Percentiles rank a stretch among this genome's conserved stretches.
Conservation (phyloP, 2,329 filamentous ascomycete genomes). For the Ophiostoma tasmaniense region DNA sequence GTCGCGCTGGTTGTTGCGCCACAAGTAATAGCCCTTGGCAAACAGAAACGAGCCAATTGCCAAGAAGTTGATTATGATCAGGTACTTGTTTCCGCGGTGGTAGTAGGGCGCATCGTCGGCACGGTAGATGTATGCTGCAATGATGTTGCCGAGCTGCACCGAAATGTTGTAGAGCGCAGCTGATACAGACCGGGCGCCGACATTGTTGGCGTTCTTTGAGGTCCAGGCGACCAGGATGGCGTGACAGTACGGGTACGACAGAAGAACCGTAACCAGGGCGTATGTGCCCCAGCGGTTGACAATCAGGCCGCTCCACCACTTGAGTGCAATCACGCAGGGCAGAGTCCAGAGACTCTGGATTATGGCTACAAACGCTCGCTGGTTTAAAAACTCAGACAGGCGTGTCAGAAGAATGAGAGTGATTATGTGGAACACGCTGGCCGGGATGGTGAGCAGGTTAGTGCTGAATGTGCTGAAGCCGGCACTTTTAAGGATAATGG, state of each 20-base stretch:
- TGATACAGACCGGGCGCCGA: conserved; percentile 53
- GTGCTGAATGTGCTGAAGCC: conserved; percentile 19
- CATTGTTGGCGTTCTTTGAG: conserved; percentile 53
- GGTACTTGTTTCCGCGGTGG: conserved; percentile 33
- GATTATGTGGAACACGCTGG: conserved; percentile 40
- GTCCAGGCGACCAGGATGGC: conserved; percentile 46
- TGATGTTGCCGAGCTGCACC: conserved; percentile 37
- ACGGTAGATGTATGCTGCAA: conserved; percentile 33
- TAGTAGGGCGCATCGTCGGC: conserved; percentile 42
- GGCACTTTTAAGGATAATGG: conserved; percentile 17
- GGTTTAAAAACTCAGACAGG: conserved; percentile 41
- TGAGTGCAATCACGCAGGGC: conserved; percentile 40
- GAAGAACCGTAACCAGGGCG: conserved; percentile 35
- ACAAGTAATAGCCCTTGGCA: conserved; percentile 39
- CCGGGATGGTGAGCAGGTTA: conserved; percentile 20
- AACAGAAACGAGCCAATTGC: conserved; percentile 29
- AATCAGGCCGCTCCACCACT: conserved; percentile 34
- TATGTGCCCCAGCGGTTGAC: conserved; percentile 43
- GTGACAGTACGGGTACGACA: conserved; percentile 41
- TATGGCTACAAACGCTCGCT: conserved; percentile 34
- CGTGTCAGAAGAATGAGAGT: conserved; percentile 43
- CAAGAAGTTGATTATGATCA: conserved; percentile 32
- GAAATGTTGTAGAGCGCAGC: conserved; percentile 54
- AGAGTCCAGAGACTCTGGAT: conserved; percentile 44
- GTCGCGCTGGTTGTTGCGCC: conserved; percentile 41